A percentile compares a stretch with the other conserved stretches of the same genome.
Conservation (phyloP, 306 rosid genomes). For the Echinosophora koreensis region DNA sequence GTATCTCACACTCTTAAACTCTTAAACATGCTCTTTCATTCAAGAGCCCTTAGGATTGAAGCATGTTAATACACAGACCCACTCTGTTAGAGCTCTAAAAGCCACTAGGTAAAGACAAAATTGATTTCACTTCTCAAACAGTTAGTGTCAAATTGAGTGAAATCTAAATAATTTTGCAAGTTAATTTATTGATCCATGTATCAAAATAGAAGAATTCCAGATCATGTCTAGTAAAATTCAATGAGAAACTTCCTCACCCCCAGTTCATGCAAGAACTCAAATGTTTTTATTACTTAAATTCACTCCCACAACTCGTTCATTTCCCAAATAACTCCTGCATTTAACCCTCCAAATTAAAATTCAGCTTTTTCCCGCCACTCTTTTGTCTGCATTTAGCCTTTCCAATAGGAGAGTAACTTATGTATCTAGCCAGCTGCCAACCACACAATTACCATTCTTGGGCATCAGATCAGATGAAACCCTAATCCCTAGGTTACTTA, state of each 20-base stretch:
- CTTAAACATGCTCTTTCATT: no score
- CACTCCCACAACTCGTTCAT: background rate
- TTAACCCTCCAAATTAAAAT: background rate
- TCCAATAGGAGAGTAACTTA: background rate
- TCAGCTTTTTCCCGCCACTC: conserved; percentile 17
- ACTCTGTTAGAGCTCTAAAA: background rate
- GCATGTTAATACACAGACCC: background rate
- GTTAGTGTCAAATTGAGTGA: background rate
- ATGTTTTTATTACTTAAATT: background rate
- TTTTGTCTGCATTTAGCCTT: background rate
- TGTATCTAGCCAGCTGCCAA: background rate
- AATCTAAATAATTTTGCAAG: conserved; percentile 9
- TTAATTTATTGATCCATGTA: background rate
- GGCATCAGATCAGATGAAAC: conserved; percentile 45
- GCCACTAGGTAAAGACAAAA: background rate
- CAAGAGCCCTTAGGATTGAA: background rate
- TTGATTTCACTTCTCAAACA: background rate
- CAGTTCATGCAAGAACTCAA: background rate
- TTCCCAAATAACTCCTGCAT: background rate
- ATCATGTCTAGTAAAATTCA: background rate
- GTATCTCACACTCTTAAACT: no score
- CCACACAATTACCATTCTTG: conserved; percentile 31
- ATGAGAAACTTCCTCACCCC: background rate
- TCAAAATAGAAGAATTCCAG: background rate
- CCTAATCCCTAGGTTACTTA: conserved; percentile 55